Evolutionary conservation across 805 yeast genomes (phyloP), one percentile per base, ranked within the genome.

Genomic region (Ogataea allantospora): DNA sequence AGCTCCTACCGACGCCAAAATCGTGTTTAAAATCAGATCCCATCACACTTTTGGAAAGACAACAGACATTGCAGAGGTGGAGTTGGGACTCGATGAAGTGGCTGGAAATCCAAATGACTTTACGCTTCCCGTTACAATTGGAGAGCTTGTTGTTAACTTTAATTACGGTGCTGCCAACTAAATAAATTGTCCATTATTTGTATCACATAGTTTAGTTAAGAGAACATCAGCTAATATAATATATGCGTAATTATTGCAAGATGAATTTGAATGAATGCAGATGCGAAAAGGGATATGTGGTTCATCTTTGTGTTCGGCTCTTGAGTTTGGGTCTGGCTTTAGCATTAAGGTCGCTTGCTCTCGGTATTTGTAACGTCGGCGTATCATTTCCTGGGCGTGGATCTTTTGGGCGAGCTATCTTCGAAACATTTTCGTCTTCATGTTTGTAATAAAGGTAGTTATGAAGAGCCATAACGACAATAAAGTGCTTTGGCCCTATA

Each of bases 1-100:
- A 53, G 80, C 91, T 5, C 68, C 81, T 4, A 62, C 79, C 4
- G 81, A 75, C 8, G 80, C 81, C 3, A 71, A 67, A 38, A 53
- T 89, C 27, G 65, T 76, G 3, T 75, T 91, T 53, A 68, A 70
- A 27, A 75, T 86, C 18, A 68, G 77, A 27, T 77, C 80, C 22
- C 83, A 77, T 53, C 93, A 85, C 57, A 73, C 78, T 2, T 72
- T 89, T 50, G 88, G 95, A 25, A 80, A 82, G 54, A 81, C 77
- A 48, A 65, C 67, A 18, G 84, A 77, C 40, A 38, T 88, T 27
- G 95, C 83, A 9, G 68, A 68, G 31, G 78, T 78, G 7, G 67
- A 75, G 25, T 51, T 87, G 20, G 60, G 64, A 9, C 63, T 85
- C 45, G 53, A 63, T 27, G 80, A 80, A 12, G 70, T 64, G n/a